These are phyloP conservation scores for Rhododendron williamsianum DNA, from an alignment of 148 eudicot genomes.

Conservation along the genomic window DNA sequence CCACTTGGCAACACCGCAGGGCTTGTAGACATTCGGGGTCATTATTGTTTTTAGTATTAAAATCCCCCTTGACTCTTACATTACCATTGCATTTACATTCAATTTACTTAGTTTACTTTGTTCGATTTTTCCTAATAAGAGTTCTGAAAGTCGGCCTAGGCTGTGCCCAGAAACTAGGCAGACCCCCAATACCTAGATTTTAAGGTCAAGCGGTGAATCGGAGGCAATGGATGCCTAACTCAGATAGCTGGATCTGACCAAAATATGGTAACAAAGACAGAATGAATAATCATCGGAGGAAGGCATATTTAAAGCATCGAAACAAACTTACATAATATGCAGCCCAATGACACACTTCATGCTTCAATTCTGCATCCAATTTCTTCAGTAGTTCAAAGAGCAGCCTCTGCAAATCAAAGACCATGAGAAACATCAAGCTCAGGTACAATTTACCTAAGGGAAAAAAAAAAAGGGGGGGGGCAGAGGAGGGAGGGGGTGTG, in stretches of 20 bases:
- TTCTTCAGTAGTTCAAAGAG: conserved; percentile 83
- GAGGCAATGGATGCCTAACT: neutral
- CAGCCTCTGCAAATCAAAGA: conserved; percentile 56
- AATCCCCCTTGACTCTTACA: too few relatives aligned
- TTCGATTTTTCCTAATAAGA: too few relatives aligned
- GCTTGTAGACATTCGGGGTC: too few relatives aligned
- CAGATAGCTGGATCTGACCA: conserved; percentile 1
- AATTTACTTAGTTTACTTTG: too few relatives aligned
- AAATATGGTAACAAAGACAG: neutral
- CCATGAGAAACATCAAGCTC: conserved; percentile 9
- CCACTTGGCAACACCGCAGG: too few relatives aligned
- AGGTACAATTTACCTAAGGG: neutral
- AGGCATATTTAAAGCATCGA: neutral
- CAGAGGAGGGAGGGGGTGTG: too few relatives aligned
- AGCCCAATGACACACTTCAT: conserved; percentile 97
- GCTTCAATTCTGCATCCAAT: conserved; percentile 86
- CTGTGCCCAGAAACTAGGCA: neutral
- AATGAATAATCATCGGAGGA: neutral
- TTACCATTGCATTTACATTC: too few relatives aligned
- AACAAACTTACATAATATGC: conserved; percentile 83
- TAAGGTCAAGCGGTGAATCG: neutral
- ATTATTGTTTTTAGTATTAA: too few relatives aligned
- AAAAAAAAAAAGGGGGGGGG: neutral
- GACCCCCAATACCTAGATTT: neutral
- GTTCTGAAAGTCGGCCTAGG: too few relatives aligned